Conservation (phyloP, 257 asterid genomes). For the Osmanthus fragrans region DNA sequence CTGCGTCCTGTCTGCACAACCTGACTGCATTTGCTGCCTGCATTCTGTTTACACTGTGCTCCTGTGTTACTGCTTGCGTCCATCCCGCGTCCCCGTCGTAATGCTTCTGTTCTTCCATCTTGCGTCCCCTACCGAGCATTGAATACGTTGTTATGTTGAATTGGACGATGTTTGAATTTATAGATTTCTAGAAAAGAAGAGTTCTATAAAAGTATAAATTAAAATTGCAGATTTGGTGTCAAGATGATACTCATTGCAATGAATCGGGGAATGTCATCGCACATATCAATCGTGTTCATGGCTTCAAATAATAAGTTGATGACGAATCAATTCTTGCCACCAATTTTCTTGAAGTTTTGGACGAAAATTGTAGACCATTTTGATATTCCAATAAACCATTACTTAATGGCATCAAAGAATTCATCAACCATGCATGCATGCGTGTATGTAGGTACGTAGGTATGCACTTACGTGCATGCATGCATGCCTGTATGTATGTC, state of each 20-base stretch:
- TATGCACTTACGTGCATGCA: no score
- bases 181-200: background rate
- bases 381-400: background rate
- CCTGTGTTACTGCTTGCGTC: no score
- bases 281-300: background rate
- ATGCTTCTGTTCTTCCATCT: no score
- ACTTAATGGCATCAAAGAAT: background rate
- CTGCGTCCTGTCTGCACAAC: no score
- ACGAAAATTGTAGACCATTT: background rate
- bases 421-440: background rate
- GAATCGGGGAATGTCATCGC: background rate
- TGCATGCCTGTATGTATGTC: background rate
- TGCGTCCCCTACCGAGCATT: background rate
- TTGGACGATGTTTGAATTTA: background rate
- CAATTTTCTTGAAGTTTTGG: background rate
- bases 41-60: no score
- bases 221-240: background rate
- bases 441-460: background rate
- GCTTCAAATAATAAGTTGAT: background rate
- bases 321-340: background rate
- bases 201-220: background rate
- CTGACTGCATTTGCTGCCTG: no score
- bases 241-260: background rate
- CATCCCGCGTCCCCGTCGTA: no score
- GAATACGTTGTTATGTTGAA: background rate